Conservation (phyloP, 139 green algal species). For the Micractinium conductrix region DNA sequence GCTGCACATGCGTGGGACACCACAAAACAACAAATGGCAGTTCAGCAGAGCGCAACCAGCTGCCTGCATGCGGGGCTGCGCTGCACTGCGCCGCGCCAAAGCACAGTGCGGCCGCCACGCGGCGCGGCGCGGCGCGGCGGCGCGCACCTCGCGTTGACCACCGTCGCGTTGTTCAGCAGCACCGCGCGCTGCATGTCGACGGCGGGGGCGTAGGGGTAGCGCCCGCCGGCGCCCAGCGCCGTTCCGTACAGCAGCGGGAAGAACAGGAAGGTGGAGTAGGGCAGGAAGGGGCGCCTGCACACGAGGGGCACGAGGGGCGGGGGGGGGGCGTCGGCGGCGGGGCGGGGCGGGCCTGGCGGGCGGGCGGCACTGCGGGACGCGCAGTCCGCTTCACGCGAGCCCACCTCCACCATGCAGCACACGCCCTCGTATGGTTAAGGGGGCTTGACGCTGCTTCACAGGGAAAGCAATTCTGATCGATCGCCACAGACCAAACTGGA, state of each 20-base stretch:
- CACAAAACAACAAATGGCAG: background rate
- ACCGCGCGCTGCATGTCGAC: conserved; percentile 1
- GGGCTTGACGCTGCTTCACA: too few relatives aligned
- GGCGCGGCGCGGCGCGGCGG: too few relatives aligned
- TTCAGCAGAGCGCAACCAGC: background rate
- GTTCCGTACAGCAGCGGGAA: background rate
- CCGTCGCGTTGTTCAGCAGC: background rate
- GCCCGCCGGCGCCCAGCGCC: background rate
- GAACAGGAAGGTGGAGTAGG: conserved; percentile 11
- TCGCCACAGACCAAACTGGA: too few relatives aligned
- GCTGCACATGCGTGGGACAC: background rate
- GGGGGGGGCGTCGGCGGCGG: too few relatives aligned
- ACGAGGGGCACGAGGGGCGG: background rate
- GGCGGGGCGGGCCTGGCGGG: too few relatives aligned
- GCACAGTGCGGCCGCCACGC: too few relatives aligned
- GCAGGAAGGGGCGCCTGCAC: conserved; percentile 17
- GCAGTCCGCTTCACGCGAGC: too few relatives aligned
- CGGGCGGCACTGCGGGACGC: too few relatives aligned
- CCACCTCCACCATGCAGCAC: too few relatives aligned
- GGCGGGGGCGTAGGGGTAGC: background rate
- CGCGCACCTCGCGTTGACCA: background rate
- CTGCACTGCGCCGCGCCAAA: too few relatives aligned
- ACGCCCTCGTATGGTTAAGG: too few relatives aligned
- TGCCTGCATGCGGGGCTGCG: background rate
- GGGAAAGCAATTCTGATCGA: too few relatives aligned